phyloP scores from a whole-genome alignment of 441 rosid species.

The Aquilaria agallochum region DNA sequence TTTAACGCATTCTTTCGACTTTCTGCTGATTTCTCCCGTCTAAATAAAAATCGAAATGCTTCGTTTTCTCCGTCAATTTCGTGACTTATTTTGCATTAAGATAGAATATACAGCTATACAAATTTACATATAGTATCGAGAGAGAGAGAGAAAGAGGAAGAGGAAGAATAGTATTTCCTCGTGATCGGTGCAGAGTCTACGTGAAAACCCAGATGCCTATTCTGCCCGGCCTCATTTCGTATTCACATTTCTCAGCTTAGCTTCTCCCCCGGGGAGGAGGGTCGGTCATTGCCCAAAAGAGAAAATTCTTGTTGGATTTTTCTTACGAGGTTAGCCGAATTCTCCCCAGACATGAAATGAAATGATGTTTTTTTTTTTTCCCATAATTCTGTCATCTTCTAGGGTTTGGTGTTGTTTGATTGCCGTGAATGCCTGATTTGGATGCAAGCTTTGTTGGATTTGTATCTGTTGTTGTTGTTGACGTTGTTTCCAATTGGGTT shows the following conservation, averaged over 20 bases:
- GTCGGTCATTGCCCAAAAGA: not conserved
- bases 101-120: conserved; percentile 9
- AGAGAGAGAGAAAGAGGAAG: conserved; percentile 20
- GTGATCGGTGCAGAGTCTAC: conserved; percentile 47
- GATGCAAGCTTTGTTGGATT: no score
- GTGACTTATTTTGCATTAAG: conserved; percentile 21
- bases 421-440: no score
- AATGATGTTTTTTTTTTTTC: no score
- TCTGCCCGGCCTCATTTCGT: conserved; percentile 12
- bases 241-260: conserved; percentile 24
- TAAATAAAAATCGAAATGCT: conserved; percentile 1
- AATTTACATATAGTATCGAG: not conserved
- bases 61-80: conserved; percentile 41
- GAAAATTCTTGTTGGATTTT: conserved; percentile 4
- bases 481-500: no score
- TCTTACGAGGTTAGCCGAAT: not conserved
- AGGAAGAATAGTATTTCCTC: conserved; percentile 29
- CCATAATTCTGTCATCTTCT: no score
- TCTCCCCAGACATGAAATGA: no score
- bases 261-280: not conserved
- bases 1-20: no score
- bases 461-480: no score
- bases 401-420: no score
- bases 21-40: no score
- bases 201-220: conserved; percentile 42